These are phyloP conservation scores for Barnettozyma salicaria DNA, from an alignment of 805 yeast genomes.

Conservation along the genomic window DNA sequence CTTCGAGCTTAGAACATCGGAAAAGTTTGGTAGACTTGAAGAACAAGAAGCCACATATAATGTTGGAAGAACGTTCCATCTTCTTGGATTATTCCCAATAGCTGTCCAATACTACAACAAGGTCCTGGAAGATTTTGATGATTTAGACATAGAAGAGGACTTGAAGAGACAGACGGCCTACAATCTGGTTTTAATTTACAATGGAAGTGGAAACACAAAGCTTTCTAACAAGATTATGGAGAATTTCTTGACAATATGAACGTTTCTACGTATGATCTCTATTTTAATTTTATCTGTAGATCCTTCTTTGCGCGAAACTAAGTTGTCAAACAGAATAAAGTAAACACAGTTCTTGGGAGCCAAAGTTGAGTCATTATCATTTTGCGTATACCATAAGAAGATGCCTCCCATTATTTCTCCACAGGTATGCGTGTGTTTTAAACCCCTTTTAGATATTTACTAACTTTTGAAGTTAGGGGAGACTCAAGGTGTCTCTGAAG, in stretches of 20 bases:
- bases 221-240: conserved; percentile 63
- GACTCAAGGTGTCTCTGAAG: conserved; percentile 35
- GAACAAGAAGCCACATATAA: conserved; percentile 78
- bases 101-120: conserved; percentile 71
- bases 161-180: conserved; percentile 79
- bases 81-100: conserved; percentile 66
- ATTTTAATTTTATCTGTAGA: no score
- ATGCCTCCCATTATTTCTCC: conserved; percentile 28
- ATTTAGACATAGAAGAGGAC: conserved; percentile 46
- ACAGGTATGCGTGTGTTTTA: conserved; percentile 27
- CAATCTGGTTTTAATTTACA: conserved; percentile 71
- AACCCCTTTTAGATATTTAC: not conserved
- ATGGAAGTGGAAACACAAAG: conserved; percentile 62
- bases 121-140: conserved; percentile 40
- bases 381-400: not conserved
- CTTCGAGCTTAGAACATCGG: conserved; percentile 41
- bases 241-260: conserved; percentile 42
- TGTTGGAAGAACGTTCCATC: conserved; percentile 78
- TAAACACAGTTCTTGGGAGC: no score
- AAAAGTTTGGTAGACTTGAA: conserved; percentile 37
- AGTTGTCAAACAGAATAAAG: no score
- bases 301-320: no score
- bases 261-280: no score
- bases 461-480: conserved; percentile 19
- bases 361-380: no score